Base-by-base conservation (phyloP, 2,329 filamentous ascomycete genomes). In the Neofusicoccum kwambonambiense region DNA sequence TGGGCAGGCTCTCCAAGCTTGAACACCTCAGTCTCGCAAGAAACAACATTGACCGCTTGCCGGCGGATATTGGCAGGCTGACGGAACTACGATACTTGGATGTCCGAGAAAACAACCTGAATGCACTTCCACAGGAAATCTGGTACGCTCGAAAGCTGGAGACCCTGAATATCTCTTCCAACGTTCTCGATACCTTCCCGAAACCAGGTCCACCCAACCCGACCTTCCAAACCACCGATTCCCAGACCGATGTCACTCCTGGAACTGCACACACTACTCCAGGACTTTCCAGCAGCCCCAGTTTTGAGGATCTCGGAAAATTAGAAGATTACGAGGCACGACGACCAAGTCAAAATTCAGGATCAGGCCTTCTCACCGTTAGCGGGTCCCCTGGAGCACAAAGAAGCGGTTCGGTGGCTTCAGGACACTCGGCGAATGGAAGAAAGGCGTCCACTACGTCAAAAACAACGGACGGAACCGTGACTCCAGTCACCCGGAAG, bases 1-100 rank as follows among this genome's bases (percentile, higher is more conserved):
- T 99, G 66, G 93, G 94, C 15, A 91, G 90, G 68, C 81, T 99
- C 50, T 87, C 87, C 68, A 91, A 88, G 69, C 82, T 99, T 35
- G 93, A 98, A 73, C 89, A 96, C 76, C 90, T 99, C 73, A 98
- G 93, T 77, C 93, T 98, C 68, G 93, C 93, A 44, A 91, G 94
- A 76, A 99, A 99, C 74, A 90, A 90, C 0, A 84, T 99, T 3
- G 91, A 89, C 66, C 89, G 91, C 69, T 81, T 99, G 35, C 95
- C 95, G 3, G 78, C 90, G 0, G 93, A 97, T 70, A 92, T 99
- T 69, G 95, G 95, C 4, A 93, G 91, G 68, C 83, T 99, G 27
- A 86, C 84, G 0, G 94, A 98, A 75, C 83, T 99, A 67, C 89
- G 88, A 62, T 90, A 93, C 67, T 83, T 99, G 45, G 94, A 99